Evolutionary conservation across 176 grass and related monocot genomes (phyloP), one percentile per base, ranked within the genome.

Genomic region (Hordeum marinum): DNA sequence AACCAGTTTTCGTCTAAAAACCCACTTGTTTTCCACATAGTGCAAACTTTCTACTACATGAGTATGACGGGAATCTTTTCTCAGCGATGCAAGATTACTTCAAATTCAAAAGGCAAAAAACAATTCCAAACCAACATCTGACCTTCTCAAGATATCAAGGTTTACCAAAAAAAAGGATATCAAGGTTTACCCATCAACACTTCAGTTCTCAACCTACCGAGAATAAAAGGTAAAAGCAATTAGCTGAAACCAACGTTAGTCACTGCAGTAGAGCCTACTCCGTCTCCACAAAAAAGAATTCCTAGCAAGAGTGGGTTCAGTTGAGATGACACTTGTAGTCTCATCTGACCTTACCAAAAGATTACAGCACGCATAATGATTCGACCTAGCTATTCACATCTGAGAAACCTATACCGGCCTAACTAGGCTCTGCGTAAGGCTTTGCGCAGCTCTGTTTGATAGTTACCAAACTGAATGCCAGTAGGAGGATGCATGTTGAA

Each of bases 401-500:
- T 18, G 10, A 27, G 66, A 69, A 69, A 60, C 36, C 37, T 82
- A 29, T 1, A 59, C 17, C 17, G 36, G 2, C 45, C 65, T 68
- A 81, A 52, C 78, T 85, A 85, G 34, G 85, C 52, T 45, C 50
- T 76, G 41, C 54, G 0, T 42, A 85, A 76, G 63, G 72, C 77
- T 79, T 48, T 35, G 1, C 78, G 71, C 34, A 89, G 63, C 69
- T 81, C 88, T 13, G 88, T 45, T 10, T 63, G 23, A 71, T 82
- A 82, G 27, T 85, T 71, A 20, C 78, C 88, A 63, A 85, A 94
- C 80, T 87, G 83, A 17, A 85, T 26, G 26, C 66, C 20, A n/a
- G 80, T 78, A 15, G 92, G 90, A 62, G 87, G 84, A 87, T 93
- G 87, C 89, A 94, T 84, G 17, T 72, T 80, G 57, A 97, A 97